These are phyloP conservation scores for Fusarium subtropicale DNA, from an alignment of 2,329 filamentous ascomycete genomes.

Conservation along the genomic window DNA sequence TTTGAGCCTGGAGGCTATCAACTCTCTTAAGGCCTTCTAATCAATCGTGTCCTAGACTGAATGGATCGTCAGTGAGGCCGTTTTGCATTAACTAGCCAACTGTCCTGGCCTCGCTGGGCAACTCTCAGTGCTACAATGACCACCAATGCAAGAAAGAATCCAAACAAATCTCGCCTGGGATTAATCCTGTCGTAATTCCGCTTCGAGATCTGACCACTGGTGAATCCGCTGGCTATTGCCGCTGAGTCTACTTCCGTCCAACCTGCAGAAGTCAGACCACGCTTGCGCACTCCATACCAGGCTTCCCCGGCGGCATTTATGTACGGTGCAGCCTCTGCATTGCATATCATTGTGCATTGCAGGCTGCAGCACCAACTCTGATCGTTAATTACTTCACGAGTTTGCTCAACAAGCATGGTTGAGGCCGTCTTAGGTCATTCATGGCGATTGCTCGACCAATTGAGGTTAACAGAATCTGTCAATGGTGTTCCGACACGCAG, in stretches of 20 bases:
- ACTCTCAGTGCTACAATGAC: background rate
- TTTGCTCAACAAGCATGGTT: background rate
- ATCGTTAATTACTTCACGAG: background rate
- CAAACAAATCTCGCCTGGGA: constrained; percentile 15
- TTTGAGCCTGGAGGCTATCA: background rate
- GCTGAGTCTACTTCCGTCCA: constrained; percentile 35
- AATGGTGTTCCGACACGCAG: constrained; percentile 6
- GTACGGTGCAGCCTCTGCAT: constrained; percentile 14
- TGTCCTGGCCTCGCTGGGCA: background rate
- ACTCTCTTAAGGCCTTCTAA: background rate
- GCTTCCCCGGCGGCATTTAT: constrained; percentile 33
- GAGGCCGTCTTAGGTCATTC: constrained; percentile 8
- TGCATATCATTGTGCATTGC: constrained; percentile 26
- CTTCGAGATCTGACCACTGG: constrained; percentile 46
- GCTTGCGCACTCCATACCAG: constrained; percentile 32
- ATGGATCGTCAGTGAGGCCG: background rate
- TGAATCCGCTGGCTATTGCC: constrained; percentile 19
- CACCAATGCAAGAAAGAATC: background rate
- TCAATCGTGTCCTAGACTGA: background rate
- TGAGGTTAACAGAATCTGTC: background rate
- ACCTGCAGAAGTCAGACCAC: constrained; percentile 42
- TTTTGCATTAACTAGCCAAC: constrained; percentile 22
- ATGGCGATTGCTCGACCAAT: constrained; percentile 14
- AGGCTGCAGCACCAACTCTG: constrained; percentile 19
- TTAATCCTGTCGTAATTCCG: constrained; percentile 34